These are phyloP conservation scores for Fusarium nygamai DNA, from an alignment of 2,329 filamentous ascomycete genomes.

Conservation along the genomic window DNA sequence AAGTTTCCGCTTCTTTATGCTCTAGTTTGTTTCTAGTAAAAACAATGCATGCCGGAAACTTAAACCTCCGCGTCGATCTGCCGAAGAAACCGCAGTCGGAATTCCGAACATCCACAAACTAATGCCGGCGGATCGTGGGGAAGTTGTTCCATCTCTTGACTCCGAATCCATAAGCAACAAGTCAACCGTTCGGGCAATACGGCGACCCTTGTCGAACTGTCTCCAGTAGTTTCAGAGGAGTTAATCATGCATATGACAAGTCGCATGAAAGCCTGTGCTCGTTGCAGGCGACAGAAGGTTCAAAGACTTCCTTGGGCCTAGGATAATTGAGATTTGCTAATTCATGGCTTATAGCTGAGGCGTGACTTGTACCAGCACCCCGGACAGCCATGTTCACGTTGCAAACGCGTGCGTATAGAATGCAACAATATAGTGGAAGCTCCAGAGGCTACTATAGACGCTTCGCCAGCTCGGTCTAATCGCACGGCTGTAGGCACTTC, in stretches of 20 bases:
- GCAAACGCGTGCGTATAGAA: background rate
- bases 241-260: background rate
- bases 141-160: background rate
- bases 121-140: background rate
- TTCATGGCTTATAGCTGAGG: background rate
- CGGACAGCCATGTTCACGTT: background rate
- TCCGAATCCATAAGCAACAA: background rate
- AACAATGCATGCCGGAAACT: background rate
- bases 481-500: background rate
- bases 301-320: background rate
- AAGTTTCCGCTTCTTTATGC: background rate
- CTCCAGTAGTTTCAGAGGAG: background rate
- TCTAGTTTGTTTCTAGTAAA: background rate
- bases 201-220: background rate
- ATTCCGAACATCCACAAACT: background rate
- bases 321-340: background rate
- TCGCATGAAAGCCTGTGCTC: background rate
- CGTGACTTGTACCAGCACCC: background rate
- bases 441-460: background rate
- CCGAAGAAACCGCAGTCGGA: background rate
- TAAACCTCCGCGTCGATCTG: background rate
- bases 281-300: constrained; percentile 2
- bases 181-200: background rate
- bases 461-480: background rate
- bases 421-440: background rate